Conservation (phyloP, 139 green algal genomes). For the Monoraphidium neglectum region DNA sequence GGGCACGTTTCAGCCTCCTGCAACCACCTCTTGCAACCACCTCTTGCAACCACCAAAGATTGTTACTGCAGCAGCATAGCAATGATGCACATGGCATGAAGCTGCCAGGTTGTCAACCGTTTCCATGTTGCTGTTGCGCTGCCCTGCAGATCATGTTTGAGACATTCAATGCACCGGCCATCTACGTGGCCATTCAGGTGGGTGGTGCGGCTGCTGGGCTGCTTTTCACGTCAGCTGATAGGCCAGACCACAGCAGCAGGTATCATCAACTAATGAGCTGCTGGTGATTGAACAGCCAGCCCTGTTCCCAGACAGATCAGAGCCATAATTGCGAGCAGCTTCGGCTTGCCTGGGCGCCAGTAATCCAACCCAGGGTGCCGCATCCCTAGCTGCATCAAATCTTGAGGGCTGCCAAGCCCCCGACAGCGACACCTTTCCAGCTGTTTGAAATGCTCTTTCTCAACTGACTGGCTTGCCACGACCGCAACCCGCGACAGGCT, state of each 20-base stretch:
- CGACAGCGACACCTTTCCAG: too few relatives aligned
- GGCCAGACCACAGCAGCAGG: not conserved
- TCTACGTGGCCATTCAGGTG: constrained; percentile 92
- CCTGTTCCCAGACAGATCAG: too few relatives aligned
- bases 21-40: too few relatives aligned
- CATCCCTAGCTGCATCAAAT: too few relatives aligned
- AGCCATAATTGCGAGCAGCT: too few relatives aligned
- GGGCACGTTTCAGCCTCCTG: too few relatives aligned
- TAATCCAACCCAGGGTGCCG: too few relatives aligned
- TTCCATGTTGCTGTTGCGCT: not conserved
- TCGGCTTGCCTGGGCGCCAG: not conserved
- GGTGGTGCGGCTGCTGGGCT: not conserved
- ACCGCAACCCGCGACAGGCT: constrained; percentile 66
- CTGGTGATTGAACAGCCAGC: too few relatives aligned
- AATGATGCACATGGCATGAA: not conserved
- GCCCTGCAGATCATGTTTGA: constrained; percentile 97
- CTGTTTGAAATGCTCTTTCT: too few relatives aligned
- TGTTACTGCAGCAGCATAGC: not conserved
- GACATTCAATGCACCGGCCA: constrained; percentile 96
- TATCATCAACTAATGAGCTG: too few relatives aligned
- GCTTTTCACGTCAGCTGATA: not conserved
- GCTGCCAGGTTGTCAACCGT: not conserved
- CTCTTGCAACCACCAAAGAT: not conserved
- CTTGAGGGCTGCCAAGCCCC: too few relatives aligned
- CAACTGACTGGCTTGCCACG: too few relatives aligned